Evolutionary conservation across 495 filamentous ascomycete genomes (phyloP), one percentile per base, ranked within the genome.

Genomic region (Durotheca rogersii): DNA sequence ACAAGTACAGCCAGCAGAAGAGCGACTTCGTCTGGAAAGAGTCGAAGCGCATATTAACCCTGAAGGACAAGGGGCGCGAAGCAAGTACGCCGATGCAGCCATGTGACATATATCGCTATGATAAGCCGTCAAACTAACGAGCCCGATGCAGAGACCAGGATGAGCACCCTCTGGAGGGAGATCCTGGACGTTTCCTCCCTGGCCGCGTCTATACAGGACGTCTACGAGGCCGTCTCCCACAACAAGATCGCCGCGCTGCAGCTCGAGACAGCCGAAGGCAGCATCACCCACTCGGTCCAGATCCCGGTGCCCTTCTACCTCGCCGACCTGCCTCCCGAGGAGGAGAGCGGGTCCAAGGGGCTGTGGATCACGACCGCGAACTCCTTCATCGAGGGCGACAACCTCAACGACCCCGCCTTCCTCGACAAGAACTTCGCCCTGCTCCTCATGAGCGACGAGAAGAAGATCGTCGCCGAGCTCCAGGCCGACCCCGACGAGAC

Each of bases 21-120:
- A 86, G 81, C 34, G 81, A 86, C 51, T 96, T 95, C 66, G 89
- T 98, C 1, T 91, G 86, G 83, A 85, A 79, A 53, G 88, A 98
- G 63, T 83, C 86, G 1, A 85, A 89, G 62, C 76, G 80, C 41
- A 93, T 98, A 20, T 70, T 88, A 15, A 67, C 77, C 7, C 72
- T 90, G 43, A 90, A 92, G 60, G 83, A 90, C 47, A 88, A 87
- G 58, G 89, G 83, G 1, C 79, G 81, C 41, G 86, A 93, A 66
- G 80, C 84, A 55, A 77, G 88, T 90, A 69, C 57, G 81, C 69
- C 9, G 15, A 17, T n/a, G 51, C 5, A 3, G 0, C 25, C 18
- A 41, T 6, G 11, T 48, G 17, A 34, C 29, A 29, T 19, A 18
- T 37, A 36, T 32, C 6, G 6, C 18, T 25, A 18, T 60, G 53